phyloP scores from a whole-genome alignment of 2,329 filamentous ascomycete species.

The Chaetomiaceae sp. region DNA sequence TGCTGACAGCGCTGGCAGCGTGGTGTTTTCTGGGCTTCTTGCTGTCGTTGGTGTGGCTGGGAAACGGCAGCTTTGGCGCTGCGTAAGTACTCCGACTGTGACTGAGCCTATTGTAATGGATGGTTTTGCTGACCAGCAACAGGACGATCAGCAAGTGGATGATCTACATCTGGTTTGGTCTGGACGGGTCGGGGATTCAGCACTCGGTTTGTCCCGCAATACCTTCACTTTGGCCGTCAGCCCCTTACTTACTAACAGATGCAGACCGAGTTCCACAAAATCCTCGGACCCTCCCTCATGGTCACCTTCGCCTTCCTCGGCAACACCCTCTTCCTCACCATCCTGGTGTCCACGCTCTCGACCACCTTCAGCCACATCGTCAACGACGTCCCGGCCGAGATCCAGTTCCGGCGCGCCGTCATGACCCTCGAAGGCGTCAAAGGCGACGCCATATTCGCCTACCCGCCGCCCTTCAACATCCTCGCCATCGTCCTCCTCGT shows the following conservation, averaged over 20 bases:
- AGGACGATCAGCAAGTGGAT: conserved; percentile 82
- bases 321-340: conserved; percentile 84
- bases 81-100: conserved; percentile 38
- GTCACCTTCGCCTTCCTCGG: conserved; percentile 79
- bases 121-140: conserved; percentile 7
- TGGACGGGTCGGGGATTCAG: conserved; percentile 66
- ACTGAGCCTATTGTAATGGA: no score
- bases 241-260: conserved; percentile 10
- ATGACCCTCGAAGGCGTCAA: conserved; percentile 83
- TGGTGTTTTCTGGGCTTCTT: conserved; percentile 86
- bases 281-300: conserved; percentile 77
- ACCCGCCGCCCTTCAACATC: conserved; percentile 79
- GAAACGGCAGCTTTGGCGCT: conserved; percentile 56
- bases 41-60: conserved; percentile 74
- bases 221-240: neutral
- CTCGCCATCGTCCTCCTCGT: conserved; percentile 69
- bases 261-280: conserved; percentile 67
- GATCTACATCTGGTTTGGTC: conserved; percentile 88
- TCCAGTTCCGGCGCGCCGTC: conserved; percentile 76
- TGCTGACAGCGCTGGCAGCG: conserved; percentile 67
- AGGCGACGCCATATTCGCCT: conserved; percentile 76
- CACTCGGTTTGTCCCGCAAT: conserved; percentile 37
- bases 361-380: conserved; percentile 80
- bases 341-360: conserved; percentile 79
- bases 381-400: conserved; percentile 72